phyloP scores from a whole-genome alignment of 768 basidiomycete species.

The Mycena vulgaris region DNA sequence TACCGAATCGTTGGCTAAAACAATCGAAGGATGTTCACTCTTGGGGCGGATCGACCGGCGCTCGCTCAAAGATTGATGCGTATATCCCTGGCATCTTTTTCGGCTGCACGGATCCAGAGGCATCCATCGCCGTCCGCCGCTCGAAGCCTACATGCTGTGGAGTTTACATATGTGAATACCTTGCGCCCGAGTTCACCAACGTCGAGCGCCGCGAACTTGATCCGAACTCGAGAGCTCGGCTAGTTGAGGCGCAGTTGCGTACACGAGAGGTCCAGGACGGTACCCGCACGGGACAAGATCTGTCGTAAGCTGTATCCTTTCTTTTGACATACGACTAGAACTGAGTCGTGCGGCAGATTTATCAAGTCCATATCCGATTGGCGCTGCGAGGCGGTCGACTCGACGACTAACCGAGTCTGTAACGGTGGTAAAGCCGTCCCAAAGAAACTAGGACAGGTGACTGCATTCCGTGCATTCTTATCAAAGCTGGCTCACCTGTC shows the following conservation, averaged over 20 bases:
- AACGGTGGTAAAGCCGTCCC: conserved; percentile 10
- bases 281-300: conserved; percentile 10
- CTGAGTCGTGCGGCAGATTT: conserved; percentile 10
- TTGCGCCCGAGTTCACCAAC: too few species aligned
- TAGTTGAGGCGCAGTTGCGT: conserved; percentile 14
- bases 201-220: too few species aligned
- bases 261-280: conserved; percentile 12
- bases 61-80: conserved; percentile 6
- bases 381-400: background rate
- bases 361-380: too few species aligned
- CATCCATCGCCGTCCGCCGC: conserved; percentile 2
- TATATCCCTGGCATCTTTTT: conserved; percentile 13
- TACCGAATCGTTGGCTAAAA: too few species aligned
- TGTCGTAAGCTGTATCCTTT: background rate
- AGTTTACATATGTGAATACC: too few species aligned
- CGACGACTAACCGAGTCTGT: background rate
- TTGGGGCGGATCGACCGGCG: too few species aligned
- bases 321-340: conserved; percentile 6
- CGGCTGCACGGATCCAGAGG: conserved; percentile 2
- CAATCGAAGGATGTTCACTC: too few species aligned
- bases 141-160: too few species aligned
- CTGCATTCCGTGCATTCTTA: background rate
- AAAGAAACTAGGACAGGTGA: conserved; percentile 16
- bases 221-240: too few species aligned
- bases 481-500: conserved; percentile 6